These are phyloP conservation scores for Tetrapyrgos nigripes DNA, from an alignment of 1,284 basidiomycete genomes.

Conservation along the genomic window DNA sequence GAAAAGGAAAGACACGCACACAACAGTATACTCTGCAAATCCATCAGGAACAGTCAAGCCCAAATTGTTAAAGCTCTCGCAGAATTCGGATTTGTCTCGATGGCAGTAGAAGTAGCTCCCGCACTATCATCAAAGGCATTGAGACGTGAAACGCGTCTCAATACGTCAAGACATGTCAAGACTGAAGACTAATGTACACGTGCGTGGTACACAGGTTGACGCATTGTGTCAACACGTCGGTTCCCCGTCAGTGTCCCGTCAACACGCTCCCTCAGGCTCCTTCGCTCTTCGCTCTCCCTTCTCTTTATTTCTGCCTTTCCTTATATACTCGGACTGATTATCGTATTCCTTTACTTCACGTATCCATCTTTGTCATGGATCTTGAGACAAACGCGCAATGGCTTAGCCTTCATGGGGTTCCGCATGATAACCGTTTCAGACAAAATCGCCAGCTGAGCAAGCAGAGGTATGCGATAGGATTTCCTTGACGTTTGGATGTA, in stretches of 20 bases:
- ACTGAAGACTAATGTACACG: too few relatives aligned
- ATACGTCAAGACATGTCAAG: too few relatives aligned
- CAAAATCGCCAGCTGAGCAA: conserved; percentile 61
- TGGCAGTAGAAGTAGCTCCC: conserved; percentile 85
- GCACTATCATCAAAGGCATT: conserved; percentile 60
- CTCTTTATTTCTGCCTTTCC: too few relatives aligned
- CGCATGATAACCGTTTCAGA: conserved; percentile 63
- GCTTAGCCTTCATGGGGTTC: conserved; percentile 73
- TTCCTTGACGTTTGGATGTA: conserved; percentile 77
- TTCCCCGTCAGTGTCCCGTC: too few relatives aligned
- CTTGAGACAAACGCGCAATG: too few relatives aligned
- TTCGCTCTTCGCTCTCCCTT: too few relatives aligned
- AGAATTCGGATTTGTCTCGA: conserved; percentile 73
- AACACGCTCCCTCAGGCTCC: too few relatives aligned
- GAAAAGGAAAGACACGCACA: conserved; percentile 50
- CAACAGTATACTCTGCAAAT: conserved; percentile 87
- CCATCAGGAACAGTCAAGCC: conserved; percentile 83
- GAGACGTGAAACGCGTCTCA: too few relatives aligned
- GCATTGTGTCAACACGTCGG: too few relatives aligned
- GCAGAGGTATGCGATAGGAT: conserved; percentile 66
- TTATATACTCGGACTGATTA: conserved; percentile 60
- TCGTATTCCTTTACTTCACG: conserved; percentile 74
- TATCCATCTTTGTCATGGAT: conserved; percentile 80
- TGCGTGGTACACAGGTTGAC: too few relatives aligned
- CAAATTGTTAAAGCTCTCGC: conserved; percentile 79